Conservation (phyloP, 345 rosid genomes). For the Noccaea bulbosa region DNA sequence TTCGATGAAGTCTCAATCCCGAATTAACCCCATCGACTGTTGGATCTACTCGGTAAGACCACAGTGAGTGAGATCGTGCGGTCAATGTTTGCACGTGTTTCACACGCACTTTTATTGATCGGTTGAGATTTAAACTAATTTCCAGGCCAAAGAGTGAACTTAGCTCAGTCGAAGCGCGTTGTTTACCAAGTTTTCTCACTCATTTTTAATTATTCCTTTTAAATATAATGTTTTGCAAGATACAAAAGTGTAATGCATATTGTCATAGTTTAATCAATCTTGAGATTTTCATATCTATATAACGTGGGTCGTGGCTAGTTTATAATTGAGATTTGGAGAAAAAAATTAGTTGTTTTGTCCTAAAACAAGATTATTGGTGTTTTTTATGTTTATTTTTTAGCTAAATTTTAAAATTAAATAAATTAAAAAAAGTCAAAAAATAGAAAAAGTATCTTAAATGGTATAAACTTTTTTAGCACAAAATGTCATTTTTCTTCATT, state of each 20-base stretch:
- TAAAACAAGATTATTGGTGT: no score
- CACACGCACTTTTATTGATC: background rate
- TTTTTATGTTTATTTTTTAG: no score
- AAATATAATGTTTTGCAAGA: background rate
- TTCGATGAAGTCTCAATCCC: constrained; percentile 34
- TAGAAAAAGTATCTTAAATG: no score
- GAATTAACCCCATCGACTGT: constrained; percentile 22
- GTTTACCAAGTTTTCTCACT: background rate
- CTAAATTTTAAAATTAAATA: no score
- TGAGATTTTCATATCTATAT: constrained; percentile 11
- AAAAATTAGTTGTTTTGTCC: background rate
- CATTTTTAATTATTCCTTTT: background rate
- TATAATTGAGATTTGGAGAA: background rate
- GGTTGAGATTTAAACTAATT: background rate
- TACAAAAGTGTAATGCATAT: background rate
- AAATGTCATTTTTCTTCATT: no score
- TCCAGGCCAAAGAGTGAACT: constrained; percentile 13
- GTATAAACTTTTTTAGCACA: no score
- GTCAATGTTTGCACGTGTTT: background rate
- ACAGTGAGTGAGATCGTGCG: constrained; percentile 33
- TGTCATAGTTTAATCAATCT: background rate
- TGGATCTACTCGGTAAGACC: constrained; percentile 36
- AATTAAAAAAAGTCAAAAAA: no score
- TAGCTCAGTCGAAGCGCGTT: constrained; percentile 28
- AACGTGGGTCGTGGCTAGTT: constrained; percentile 25